Evolutionary conservation across 306 rosid genomes (phyloP).

Genomic region (Dalbergia cultrata): DNA sequence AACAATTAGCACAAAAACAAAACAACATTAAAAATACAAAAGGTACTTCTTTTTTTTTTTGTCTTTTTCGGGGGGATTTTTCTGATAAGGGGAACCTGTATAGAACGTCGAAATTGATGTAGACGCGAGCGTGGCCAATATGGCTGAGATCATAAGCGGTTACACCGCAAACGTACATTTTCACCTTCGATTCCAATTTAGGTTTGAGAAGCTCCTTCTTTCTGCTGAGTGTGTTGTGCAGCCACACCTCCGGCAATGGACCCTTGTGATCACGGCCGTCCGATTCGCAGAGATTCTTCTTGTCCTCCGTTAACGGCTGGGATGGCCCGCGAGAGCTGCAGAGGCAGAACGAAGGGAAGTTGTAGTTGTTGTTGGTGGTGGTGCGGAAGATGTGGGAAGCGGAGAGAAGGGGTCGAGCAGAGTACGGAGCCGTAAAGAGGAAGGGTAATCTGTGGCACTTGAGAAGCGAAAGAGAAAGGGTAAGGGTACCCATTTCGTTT

Average conservation of each 20-base stretch:
- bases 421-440: conserved; percentile 45
- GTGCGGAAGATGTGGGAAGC: conserved; percentile 45
- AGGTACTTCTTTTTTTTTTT: no score
- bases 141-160: conserved; percentile 98
- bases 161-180: conserved; percentile 97
- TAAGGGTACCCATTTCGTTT: conserved; percentile 58
- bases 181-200: conserved; percentile 78
- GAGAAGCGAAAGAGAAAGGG: conserved; percentile 66
- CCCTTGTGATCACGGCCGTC: conserved; percentile 9
- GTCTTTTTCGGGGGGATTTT: background rate
- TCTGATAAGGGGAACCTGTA: conserved; percentile 65
- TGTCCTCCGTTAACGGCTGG: conserved; percentile 49
- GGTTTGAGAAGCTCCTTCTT: conserved; percentile 73
- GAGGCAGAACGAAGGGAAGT: conserved; percentile 27
- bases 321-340: conserved; percentile 45
- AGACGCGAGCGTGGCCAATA: conserved; percentile 97
- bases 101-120: conserved; percentile 91
- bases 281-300: conserved; percentile 32
- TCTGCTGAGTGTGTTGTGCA: conserved; percentile 85
- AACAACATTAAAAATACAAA: background rate
- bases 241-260: conserved; percentile 68
- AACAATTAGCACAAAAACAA: conserved; percentile 41
- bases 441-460: conserved; percentile 65
- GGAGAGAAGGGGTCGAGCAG: conserved; percentile 50
- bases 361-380: conserved; percentile 29